These are phyloP conservation scores for Ramularia collo-cygni DNA, from an alignment of 2,329 filamentous ascomycete species.

Conservation along the genomic window DNA sequence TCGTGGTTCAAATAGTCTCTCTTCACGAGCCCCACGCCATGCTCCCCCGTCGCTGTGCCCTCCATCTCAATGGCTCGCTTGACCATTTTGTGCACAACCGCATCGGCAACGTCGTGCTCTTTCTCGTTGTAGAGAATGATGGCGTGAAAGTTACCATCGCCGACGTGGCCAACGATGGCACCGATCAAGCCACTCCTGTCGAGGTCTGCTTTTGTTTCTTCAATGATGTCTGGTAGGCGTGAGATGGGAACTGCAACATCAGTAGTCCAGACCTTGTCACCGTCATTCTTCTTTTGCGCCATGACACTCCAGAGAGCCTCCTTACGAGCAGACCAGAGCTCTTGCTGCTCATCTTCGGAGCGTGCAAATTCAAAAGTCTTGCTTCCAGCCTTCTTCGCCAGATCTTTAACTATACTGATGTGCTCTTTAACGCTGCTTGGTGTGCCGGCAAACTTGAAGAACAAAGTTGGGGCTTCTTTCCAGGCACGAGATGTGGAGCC, in stretches of 20 bases:
- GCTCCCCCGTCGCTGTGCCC: conserved; percentile 79
- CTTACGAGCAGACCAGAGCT: conserved; percentile 71
- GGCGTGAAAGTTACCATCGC: conserved; percentile 68
- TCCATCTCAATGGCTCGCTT: conserved; percentile 74
- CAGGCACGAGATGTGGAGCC: conserved; percentile 58
- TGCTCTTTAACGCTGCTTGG: conserved; percentile 69
- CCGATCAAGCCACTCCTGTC: conserved; percentile 55
- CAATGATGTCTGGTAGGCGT: conserved; percentile 64
- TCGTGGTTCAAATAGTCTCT: conserved; percentile 76
- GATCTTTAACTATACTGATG: conserved; percentile 57
- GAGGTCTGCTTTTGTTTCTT: conserved; percentile 65
- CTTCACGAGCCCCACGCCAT: conserved; percentile 79
- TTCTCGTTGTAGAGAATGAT: conserved; percentile 60
- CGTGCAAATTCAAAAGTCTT: conserved; percentile 64
- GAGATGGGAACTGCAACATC: conserved; percentile 75
- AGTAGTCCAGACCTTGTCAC: conserved; percentile 68
- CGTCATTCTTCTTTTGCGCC: conserved; percentile 53
- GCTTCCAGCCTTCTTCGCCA: conserved; percentile 54
- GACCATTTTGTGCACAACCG: conserved; percentile 74
- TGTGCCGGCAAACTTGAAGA: conserved; percentile 69
- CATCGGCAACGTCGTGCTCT: conserved; percentile 60
- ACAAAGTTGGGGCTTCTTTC: conserved; percentile 64
- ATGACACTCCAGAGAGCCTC: conserved; percentile 68
- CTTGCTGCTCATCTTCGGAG: conserved; percentile 56
- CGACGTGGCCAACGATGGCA: conserved; percentile 65